Percentiles rank a stretch among this genome's conserved stretches.
Conservation (phyloP, 116 monocot genomes). For the Papilionanthe hybrid region DNA sequence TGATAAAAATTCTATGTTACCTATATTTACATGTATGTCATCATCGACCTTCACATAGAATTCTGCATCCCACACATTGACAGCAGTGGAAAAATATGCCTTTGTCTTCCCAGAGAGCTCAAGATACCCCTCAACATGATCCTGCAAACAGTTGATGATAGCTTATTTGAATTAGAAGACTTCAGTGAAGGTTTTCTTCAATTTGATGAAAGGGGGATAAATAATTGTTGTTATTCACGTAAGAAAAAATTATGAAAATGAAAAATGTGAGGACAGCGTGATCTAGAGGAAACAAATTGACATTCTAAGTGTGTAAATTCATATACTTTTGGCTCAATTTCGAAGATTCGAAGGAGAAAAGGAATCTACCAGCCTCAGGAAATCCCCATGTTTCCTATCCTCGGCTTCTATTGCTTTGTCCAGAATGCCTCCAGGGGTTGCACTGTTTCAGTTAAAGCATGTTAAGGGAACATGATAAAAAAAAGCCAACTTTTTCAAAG, state of each 20-base stretch:
- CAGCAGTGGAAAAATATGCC: slow-evolving; percentile 81
- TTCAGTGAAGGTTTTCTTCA: not conserved
- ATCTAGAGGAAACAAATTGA: not conserved
- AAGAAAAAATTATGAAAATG: no score
- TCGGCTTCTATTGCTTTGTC: slow-evolving; percentile 96
- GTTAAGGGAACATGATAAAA: not conserved
- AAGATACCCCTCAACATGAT: slow-evolving; percentile 98
- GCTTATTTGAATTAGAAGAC: not conserved
- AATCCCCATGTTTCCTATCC: slow-evolving; percentile 85
- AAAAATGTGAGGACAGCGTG: no score
- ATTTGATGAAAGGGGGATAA: no score
- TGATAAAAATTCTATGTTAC: slow-evolving; percentile 20
- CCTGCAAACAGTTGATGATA: slow-evolving; percentile 32
- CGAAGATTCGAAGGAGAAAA: not conserved
- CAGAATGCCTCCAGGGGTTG: slow-evolving; percentile 85
- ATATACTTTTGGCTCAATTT: not conserved
- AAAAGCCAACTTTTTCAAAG: not conserved
- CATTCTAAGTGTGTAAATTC: not conserved
- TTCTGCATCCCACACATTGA: slow-evolving; percentile 89
- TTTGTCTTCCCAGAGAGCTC: slow-evolving; percentile 94
- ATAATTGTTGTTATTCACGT: no score
- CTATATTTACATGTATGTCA: slow-evolving; percentile 99
- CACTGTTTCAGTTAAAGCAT: slow-evolving; percentile 33
- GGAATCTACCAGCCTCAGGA: slow-evolving; percentile 73
- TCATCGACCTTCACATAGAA: slow-evolving; percentile 97